Evolutionary conservation across 306 rosid genomes (phyloP).

Genomic region (Coriaria nepalensis): DNA sequence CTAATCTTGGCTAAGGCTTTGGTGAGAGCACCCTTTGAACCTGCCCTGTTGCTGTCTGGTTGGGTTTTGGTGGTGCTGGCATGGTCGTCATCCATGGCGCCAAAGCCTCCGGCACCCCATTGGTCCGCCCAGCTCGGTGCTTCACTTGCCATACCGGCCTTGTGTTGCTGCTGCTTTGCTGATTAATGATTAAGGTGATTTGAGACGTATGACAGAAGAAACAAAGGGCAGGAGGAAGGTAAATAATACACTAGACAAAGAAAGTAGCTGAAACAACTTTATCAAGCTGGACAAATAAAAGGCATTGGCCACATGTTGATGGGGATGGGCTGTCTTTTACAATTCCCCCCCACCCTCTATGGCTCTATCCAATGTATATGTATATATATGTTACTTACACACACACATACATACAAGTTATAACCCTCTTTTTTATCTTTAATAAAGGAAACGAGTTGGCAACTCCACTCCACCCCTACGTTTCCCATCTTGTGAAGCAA

Average conservation of each 20-base stretch:
- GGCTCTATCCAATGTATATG: too few species aligned
- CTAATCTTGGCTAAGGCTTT: constrained; percentile 65
- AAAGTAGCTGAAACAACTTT: constrained; percentile 6
- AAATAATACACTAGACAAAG: constrained; percentile 5
- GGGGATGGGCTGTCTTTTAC: constrained; percentile 31
- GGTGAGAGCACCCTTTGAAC: constrained; percentile 31
- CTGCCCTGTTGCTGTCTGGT: constrained; percentile 29
- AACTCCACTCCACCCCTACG: constrained; percentile 61
- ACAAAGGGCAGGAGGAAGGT: constrained; percentile 14
- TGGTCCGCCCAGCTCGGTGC: constrained; percentile 91
- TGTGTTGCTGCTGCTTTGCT: not conserved
- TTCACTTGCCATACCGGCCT: constrained; percentile 42
- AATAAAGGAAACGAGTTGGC: constrained; percentile 38
- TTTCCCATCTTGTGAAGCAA: constrained; percentile 59
- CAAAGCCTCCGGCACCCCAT: constrained; percentile 94
- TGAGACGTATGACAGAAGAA: constrained; percentile 22
- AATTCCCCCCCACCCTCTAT: too few species aligned
- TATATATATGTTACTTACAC: too few species aligned
- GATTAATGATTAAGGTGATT: constrained; percentile 14
- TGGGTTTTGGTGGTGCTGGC: constrained; percentile 17
- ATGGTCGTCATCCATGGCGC: constrained; percentile 56
- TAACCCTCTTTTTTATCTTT: constrained; percentile 9
- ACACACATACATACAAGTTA: too few species aligned
- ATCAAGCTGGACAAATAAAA: constrained; percentile 21
- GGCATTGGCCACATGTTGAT: constrained; percentile 17